phyloP scores from a whole-genome alignment of 495 filamentous ascomycete species.

The Xylaria castorea region DNA sequence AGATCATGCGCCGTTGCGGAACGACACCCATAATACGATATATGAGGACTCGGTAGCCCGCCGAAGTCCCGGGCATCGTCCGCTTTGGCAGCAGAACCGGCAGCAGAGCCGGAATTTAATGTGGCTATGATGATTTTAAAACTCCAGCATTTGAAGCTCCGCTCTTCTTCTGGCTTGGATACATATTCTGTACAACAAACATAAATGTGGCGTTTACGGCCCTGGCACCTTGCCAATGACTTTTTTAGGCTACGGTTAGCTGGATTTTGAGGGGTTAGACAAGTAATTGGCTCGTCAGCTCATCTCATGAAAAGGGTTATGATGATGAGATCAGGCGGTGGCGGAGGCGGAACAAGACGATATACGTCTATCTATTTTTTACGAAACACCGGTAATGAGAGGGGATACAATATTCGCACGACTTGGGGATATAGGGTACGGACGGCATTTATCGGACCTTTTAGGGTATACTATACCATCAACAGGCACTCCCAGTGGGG shows the following conservation, averaged over 20 bases:
- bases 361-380: not conserved
- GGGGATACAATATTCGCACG: not conserved
- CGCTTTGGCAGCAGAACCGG: conserved; percentile 58
- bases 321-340: too few relatives aligned
- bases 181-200: not conserved
- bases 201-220: not conserved
- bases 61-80: conserved; percentile 25
- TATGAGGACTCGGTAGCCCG: conserved; percentile 17
- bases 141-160: not conserved
- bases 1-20: conserved; percentile 29
- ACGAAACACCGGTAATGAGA: not conserved
- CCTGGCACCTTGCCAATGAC: not conserved
- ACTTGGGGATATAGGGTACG: conserved; percentile 4
- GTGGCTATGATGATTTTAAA: conserved; percentile 51
- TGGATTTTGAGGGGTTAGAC: not conserved
- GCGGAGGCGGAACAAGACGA: not conserved
- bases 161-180: not conserved
- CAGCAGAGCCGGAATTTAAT: conserved; percentile 54
- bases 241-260: not conserved
- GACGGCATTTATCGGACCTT: conserved; percentile 3
- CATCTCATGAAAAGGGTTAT: not conserved
- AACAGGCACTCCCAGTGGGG: not conserved
- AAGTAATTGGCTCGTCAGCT: not conserved
- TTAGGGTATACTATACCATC: conserved; percentile 17
- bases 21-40: conserved; percentile 31